A percentile compares a stretch with the other conserved stretches of the same genome.
Conservation (phyloP, 1,284 basidiomycete species). For the Cutaneotrichosporon mucoides region DNA sequence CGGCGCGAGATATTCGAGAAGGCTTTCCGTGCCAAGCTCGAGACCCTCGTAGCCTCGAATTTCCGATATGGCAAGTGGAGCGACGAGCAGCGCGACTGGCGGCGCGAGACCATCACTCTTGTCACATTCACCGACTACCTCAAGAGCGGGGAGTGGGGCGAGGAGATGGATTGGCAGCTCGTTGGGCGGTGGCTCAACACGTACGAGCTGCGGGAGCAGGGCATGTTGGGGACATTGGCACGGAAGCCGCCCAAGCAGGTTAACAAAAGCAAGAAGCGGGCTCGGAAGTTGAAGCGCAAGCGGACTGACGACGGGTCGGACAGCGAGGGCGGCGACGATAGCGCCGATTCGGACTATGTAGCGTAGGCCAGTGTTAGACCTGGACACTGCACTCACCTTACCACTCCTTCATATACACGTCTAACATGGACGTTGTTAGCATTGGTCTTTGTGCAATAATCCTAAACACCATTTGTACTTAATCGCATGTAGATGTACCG, state of each 20-base stretch:
- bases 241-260: neutral
- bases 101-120: neutral
- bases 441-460: no score
- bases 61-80: neutral
- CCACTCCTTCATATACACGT: no score
- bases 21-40: neutral
- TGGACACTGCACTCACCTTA: no score
- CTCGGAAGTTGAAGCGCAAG: neutral
- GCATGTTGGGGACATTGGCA: neutral
- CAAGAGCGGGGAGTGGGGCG: slow-evolving; percentile 1
- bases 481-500: no score
- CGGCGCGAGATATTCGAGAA: neutral
- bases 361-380: neutral
- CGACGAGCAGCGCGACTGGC: neutral
- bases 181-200: slow-evolving; percentile 11
- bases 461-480: no score
- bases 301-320: neutral
- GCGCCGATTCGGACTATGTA: neutral
- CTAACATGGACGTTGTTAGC: no score
- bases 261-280: neutral
- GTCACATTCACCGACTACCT: slow-evolving; percentile 7
- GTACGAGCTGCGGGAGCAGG: slow-evolving; percentile 3
- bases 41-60: neutral
- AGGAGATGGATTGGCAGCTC: slow-evolving; percentile 8
- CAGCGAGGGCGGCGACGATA: neutral